phyloP scores from a whole-genome alignment of 108 stramenopile species.

The Cyclotella cryptica region DNA sequence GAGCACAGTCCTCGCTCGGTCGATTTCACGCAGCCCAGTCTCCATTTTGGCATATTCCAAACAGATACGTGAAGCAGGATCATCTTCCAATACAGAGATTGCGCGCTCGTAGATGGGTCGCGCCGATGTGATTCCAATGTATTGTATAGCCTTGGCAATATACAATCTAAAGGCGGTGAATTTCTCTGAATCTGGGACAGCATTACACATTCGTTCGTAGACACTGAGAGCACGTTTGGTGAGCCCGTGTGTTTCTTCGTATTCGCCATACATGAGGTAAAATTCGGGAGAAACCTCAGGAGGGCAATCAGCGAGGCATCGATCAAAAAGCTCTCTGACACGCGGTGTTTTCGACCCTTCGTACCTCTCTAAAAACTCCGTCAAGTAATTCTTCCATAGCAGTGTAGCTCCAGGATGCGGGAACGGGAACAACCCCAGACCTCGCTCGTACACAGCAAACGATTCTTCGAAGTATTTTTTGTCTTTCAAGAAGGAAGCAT shows the following conservation, averaged over 20 bases:
- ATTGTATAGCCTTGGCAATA: conserved; percentile 89
- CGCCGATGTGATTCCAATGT: conserved; percentile 89
- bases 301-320: conserved; percentile 88
- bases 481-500: conserved; percentile 91
- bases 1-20: conserved; percentile 92
- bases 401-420: conserved; percentile 88
- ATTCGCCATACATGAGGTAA: conserved; percentile 90
- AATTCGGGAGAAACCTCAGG: conserved; percentile 89
- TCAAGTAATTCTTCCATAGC: conserved; percentile 92
- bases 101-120: conserved; percentile 94
- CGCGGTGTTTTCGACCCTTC: conserved; percentile 94
- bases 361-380: conserved; percentile 91
- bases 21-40: conserved; percentile 91
- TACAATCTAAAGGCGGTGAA: conserved; percentile 90
- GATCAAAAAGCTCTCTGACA: conserved; percentile 93
- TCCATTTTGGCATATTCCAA: conserved; percentile 95
- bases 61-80: conserved; percentile 83
- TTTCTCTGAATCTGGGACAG: conserved; percentile 87
- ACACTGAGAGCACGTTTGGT: conserved; percentile 91
- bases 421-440: conserved; percentile 91
- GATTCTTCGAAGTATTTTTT: conserved; percentile 96
- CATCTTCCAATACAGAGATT: conserved; percentile 86
- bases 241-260: conserved; percentile 96
- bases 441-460: conserved; percentile 90
- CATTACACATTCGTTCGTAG: conserved; percentile 86